Base-by-base conservation (phyloP, 768 basidiomycete genomes). In the Pluteus cervinus region DNA sequence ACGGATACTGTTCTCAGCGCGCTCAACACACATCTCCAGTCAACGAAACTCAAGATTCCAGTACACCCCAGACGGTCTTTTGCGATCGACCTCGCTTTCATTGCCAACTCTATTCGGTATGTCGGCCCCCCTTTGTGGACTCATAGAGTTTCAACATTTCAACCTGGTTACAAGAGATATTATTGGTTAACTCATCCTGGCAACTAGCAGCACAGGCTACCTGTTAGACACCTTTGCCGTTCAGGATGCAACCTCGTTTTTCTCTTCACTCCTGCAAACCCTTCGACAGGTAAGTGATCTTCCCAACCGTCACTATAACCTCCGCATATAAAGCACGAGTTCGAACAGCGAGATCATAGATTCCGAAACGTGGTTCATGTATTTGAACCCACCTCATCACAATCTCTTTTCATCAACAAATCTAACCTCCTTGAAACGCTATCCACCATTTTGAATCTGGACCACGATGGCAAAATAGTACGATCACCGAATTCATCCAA, bases 361-460 rank as follows among this genome's bases (percentile, higher is more conserved):
- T 81, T 81, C 52, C 25, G 49, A 7, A 38, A 55, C 24, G 54
- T 81, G 20, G 39, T 64, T 23, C 62, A 75, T 44, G 41, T 76
- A 30, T 63, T 69, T 31, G 75, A 80, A 18, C 41, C 63, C 8
- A 34, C 47, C 22, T 65, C 71, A 3, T 56, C 61, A 10, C 79
- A 81, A 46, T 70, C 73, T 2, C 78, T 81, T 52, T 62, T 81
- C 40, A 63, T 79, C 21, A 77, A 80, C 46, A 39, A n/a, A n/a
- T n/a, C n/a, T n/a, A n/a, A n/a, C n/a, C n/a, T n/a, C n/a, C n/a
- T n/a, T n/a, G n/a, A n/a, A n/a, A n/a, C n/a, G n/a, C n/a, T n/a
- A n/a, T n/a, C n/a, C n/a, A n/a, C n/a, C n/a, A n/a, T n/a, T n/a
- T n/a, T n/a, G n/a, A n/a, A n/a, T n/a, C n/a, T n/a, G n/a, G n/a